A percentile compares a stretch with the other conserved stretches of the same genome.
These are phyloP conservation scores for Leccinum sublutescens DNA, from an alignment of 768 basidiomycete genomes.

Conservation along the genomic window DNA sequence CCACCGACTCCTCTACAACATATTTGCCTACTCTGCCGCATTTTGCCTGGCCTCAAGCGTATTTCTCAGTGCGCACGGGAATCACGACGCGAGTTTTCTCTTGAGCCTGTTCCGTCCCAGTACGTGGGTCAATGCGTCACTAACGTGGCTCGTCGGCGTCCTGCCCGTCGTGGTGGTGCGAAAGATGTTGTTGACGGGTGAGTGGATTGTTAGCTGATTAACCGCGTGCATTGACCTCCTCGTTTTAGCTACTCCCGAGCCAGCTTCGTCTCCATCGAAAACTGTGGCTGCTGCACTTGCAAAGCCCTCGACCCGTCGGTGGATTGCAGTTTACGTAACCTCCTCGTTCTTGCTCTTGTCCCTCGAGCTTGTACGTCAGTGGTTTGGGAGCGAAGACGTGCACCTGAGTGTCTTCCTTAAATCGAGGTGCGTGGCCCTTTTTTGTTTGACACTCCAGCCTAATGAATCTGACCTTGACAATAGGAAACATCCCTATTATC, in stretches of 20 bases:
- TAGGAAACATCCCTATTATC: conserved; percentile 73
- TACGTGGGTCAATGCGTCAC: conserved; percentile 40
- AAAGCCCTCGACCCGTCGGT: conserved; percentile 45
- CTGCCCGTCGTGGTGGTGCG: conserved; percentile 57
- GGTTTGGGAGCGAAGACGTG: conserved; percentile 34
- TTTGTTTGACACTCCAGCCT: background rate
- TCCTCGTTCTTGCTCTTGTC: conserved; percentile 45
- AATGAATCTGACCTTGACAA: background rate
- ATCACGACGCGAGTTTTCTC: conserved; percentile 25
- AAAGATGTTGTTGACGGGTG: conserved; percentile 60
- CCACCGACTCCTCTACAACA: conserved; percentile 54
- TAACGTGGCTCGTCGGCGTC: conserved; percentile 51
- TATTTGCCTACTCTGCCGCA: conserved; percentile 50
- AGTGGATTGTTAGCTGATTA: conserved; percentile 23
- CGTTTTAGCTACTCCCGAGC: conserved; percentile 43
- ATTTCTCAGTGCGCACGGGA: conserved; percentile 27
- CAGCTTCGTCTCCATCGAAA: conserved; percentile 51
- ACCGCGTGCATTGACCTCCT: background rate
- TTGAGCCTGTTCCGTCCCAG: conserved; percentile 41
- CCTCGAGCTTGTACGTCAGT: conserved; percentile 41
- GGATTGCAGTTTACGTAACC: conserved; percentile 44
- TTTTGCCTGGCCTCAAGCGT: conserved; percentile 45
- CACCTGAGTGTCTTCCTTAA: conserved; percentile 59
- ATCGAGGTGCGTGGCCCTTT: conserved; percentile 50
- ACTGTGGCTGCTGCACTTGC: conserved; percentile 45